Percentiles rank a stretch among this genome's conserved stretches.
These are phyloP conservation scores for Houttuynia cordata DNA, from an alignment of 164 flowering plant genomes.

Conservation along the genomic window DNA sequence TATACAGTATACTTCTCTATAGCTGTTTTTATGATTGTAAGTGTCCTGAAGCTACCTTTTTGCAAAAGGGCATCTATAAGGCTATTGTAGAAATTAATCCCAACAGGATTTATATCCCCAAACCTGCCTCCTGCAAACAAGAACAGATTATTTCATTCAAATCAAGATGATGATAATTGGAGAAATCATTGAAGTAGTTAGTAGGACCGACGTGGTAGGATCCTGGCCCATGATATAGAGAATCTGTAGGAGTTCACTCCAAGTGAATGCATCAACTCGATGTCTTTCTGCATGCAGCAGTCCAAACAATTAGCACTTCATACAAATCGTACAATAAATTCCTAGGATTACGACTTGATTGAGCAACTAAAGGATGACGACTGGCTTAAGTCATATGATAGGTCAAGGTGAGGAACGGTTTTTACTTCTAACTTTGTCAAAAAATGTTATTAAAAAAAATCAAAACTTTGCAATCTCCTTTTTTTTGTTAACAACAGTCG, in stretches of 20 bases:
- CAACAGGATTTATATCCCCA: constrained; percentile 37
- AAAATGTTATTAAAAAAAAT: too few species aligned
- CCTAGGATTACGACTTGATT: not conserved
- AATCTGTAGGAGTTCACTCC: constrained; percentile 56
- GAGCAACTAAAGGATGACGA: not conserved
- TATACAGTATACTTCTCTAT: too few species aligned
- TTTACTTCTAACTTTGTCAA: too few species aligned
- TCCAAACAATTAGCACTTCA: not conserved
- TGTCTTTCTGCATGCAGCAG: constrained; percentile 12
- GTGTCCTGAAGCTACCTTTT: constrained; percentile 20
- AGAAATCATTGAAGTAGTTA: not conserved
- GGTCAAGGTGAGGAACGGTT: too few species aligned
- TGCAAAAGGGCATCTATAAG: constrained; percentile 40
- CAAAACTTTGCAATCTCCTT: too few species aligned
- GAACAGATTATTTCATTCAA: not conserved
- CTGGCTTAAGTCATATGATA: not conserved
- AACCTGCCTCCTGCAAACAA: constrained; percentile 36
- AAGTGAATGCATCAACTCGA: constrained; percentile 45
- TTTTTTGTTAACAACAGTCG: too few species aligned
- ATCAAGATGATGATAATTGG: not conserved
- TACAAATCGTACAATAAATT: not conserved
- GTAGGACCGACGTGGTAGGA: constrained; percentile 30
- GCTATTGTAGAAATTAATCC: constrained; percentile 35
- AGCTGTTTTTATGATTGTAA: not conserved
- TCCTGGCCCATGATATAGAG: constrained; percentile 70